Evolutionary conservation across 257 asterid species (phyloP), one percentile per base, ranked within the genome.

Genomic region (Solanum chilense): DNA sequence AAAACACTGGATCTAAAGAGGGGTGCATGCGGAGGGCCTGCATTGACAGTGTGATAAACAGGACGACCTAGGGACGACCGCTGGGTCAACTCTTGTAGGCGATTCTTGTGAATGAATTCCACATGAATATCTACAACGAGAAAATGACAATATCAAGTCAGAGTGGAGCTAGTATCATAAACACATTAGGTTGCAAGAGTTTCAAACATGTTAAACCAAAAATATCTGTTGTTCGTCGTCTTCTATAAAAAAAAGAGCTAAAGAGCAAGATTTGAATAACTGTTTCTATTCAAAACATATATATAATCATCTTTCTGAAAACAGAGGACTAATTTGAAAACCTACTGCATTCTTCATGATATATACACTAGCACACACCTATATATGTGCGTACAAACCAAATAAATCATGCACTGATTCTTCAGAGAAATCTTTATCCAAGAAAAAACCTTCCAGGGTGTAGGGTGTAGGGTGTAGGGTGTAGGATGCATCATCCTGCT

Each of bases 1-100:
- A 83, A 89, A 49, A 94, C 95, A 2, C 75, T 88, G 27, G 90
- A 87, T 82, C 89, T 90, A 64, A 91, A 93, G 27, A 33, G 21
- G 8, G 92, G 92, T 13, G 88, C 91, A 87, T 89, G 93, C 18
- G 12, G 86, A 7, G 52, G 15, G 76, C 91, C 90, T 84, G 86
- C 89, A 31, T 86, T 89, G 13, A 85, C 4, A 49, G 85, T 82
- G 1, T 69, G 47, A 47, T 91, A 91, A 6, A 75, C 23, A 6
- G 93, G 93, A 27, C 77, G 82, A 20, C 16, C 83, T 49, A 82
- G 47, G 21, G 66, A 56, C 7, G 85, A 69, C 16, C 60, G 87
- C 42, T 86, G 90, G 1, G 91, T 23, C n/a, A 78, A 74, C 29
- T 91, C 90, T 76, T 91, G 92, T 11, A 91, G 85, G 39, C 86